Percentiles rank a stretch among this genome's conserved stretches.
phyloP scores from a whole-genome alignment of 805 yeast species.

The Starmerella vitae region DNA sequence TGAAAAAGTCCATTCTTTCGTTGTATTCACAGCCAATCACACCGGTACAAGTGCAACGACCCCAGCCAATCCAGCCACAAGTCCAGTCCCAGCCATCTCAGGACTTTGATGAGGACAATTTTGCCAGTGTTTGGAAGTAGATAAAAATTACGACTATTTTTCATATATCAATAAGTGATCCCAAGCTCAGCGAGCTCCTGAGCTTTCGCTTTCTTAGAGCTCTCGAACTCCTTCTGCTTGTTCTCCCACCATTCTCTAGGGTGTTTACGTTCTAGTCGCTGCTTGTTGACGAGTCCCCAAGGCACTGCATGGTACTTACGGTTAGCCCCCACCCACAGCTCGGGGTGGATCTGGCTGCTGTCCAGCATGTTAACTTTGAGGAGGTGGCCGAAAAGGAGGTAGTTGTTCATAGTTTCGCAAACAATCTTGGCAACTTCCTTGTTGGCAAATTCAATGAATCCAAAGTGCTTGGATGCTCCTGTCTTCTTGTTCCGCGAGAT shows the following conservation, averaged over 20 bases:
- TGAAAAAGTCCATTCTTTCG: slow-evolving; percentile 83
- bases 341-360: slow-evolving; percentile 29
- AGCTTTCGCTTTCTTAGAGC: slow-evolving; percentile 34
- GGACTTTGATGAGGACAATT: slow-evolving; percentile 15
- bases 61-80: not conserved
- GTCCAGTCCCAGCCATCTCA: not conserved
- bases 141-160: not conserved
- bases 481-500: slow-evolving; percentile 80
- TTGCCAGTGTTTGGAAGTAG: slow-evolving; percentile 16
- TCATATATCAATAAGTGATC: slow-evolving; percentile 33
- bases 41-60: slow-evolving; percentile 1
- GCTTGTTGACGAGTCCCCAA: slow-evolving; percentile 41
- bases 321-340: slow-evolving; percentile 46
- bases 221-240: slow-evolving; percentile 36
- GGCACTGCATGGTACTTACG: slow-evolving; percentile 45
- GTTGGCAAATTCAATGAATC: slow-evolving; percentile 69
- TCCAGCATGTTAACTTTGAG: slow-evolving; percentile 53
- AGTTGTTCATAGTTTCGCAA: slow-evolving; percentile 91
- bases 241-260: slow-evolving; percentile 43
- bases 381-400: slow-evolving; percentile 75
- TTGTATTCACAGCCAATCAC: slow-evolving; percentile 38
- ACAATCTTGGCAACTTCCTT: slow-evolving; percentile 74
- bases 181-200: slow-evolving; percentile 43
- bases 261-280: slow-evolving; percentile 45
- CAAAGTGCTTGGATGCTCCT: slow-evolving; percentile 85